Conservation (phyloP, 1,139 yeast genomes). For the Spencermartinsiella ligniputridi region DNA sequence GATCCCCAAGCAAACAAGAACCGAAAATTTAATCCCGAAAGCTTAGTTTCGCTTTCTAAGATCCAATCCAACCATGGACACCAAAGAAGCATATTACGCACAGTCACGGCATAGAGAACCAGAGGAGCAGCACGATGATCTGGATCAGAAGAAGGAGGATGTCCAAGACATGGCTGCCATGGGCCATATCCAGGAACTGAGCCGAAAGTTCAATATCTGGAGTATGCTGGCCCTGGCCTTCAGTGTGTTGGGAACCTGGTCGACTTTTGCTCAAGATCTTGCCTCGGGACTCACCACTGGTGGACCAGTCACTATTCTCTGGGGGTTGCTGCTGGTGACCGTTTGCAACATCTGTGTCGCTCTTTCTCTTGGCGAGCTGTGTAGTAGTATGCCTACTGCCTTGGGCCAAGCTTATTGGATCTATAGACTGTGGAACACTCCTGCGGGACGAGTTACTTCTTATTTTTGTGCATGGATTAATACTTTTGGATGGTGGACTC, state of each 20-base stretch:
- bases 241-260: conserved; percentile 20
- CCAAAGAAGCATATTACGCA: neutral
- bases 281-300: conserved; percentile 24
- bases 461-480: conserved; percentile 21
- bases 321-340: conserved; percentile 23
- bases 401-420: conserved; percentile 19
- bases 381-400: conserved; percentile 19
- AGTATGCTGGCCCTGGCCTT: conserved; percentile 19
- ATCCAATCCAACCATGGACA: neutral
- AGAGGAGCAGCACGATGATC: neutral
- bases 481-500: conserved; percentile 21
- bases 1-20: too few relatives aligned
- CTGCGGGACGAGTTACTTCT: conserved; percentile 16
- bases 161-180: conserved; percentile 16
- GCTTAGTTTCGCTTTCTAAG: neutral
- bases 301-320: conserved; percentile 24
- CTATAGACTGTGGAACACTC: conserved; percentile 14
- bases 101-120: neutral
- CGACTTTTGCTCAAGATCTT: conserved; percentile 20
- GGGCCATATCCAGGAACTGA: conserved; percentile 18
- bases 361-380: conserved; percentile 26
- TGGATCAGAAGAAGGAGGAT: conserved; percentile 11
- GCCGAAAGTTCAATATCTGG: conserved; percentile 16
- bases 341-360: conserved; percentile 24
- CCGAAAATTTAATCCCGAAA: neutral